phyloP scores from a whole-genome alignment of 2,329 filamentous ascomycete genomes.

The Aspergillus sp. region DNA sequence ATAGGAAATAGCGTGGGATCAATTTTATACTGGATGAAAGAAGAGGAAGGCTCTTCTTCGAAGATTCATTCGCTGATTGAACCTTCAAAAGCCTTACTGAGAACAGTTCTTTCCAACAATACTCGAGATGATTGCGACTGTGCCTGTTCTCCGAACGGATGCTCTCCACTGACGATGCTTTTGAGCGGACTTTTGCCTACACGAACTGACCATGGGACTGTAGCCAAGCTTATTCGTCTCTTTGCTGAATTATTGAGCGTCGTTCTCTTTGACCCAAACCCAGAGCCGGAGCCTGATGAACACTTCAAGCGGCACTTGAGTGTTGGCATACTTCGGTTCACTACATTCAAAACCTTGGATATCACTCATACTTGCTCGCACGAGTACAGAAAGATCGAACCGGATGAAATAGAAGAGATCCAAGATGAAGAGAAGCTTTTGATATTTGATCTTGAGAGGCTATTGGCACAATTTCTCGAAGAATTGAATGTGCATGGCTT shows the following conservation, averaged over 20 bases:
- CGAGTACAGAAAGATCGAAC: conserved; percentile 5
- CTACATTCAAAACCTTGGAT: conserved; percentile 4
- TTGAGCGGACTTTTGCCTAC: conserved; percentile 11
- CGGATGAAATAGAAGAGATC: conserved; percentile 8
- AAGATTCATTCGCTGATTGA: neutral
- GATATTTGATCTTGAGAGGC: conserved; percentile 5
- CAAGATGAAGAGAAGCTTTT: conserved; percentile 9
- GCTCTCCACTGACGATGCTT: conserved; percentile 8
- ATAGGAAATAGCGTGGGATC: conserved; percentile 5
- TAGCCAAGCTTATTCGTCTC: neutral
- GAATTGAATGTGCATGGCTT: neutral
- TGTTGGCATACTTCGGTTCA: conserved; percentile 10
- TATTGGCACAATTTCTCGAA: conserved; percentile 1
- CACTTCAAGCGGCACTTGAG: neutral
- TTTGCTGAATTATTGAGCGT: neutral
- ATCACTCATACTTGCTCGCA: conserved; percentile 12
- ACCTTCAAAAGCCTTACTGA: neutral
- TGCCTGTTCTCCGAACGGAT: conserved; percentile 10
- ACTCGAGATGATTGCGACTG: conserved; percentile 10
- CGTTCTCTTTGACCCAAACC: neutral
- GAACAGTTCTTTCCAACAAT: conserved; percentile 4
- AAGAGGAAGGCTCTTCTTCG: neutral
- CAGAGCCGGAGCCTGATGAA: conserved; percentile 1
- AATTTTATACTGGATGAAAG: neutral
- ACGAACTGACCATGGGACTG: neutral